These are phyloP conservation scores for Nannizziopsis arthrosporioides DNA, from an alignment of 2,329 filamentous ascomycete genomes.

Conservation along the genomic window DNA sequence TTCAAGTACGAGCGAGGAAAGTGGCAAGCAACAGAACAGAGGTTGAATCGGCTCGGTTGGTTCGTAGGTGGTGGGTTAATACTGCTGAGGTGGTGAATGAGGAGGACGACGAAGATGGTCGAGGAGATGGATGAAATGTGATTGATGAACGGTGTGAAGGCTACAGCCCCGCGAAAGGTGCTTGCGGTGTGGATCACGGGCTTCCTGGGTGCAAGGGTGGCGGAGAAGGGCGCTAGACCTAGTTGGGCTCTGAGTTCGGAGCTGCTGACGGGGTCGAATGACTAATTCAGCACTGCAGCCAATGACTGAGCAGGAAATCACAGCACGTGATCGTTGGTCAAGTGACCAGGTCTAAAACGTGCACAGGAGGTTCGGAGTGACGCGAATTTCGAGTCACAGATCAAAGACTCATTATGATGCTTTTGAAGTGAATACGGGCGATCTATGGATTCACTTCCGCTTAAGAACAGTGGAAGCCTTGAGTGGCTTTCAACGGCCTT, in stretches of 20 bases:
- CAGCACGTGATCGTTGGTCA: slow-evolving; percentile 2
- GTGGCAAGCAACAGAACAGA: background rate
- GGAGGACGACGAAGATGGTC: background rate
- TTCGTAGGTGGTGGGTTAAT: background rate
- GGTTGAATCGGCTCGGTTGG: background rate
- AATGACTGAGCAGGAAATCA: background rate
- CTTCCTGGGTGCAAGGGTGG: slow-evolving; percentile 12
- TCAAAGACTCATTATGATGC: background rate
- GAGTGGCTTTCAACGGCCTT: too few relatives aligned
- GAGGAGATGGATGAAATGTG: background rate
- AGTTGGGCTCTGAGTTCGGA: background rate
- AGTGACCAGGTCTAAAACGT: slow-evolving; percentile 1
- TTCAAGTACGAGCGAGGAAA: background rate
- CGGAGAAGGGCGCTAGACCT: slow-evolving; percentile 12
- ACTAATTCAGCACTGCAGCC: slow-evolving; percentile 13
- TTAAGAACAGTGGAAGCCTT: too few relatives aligned
- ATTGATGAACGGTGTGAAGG: slow-evolving; percentile 11
- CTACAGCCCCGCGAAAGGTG: slow-evolving; percentile 21
- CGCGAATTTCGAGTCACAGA: slow-evolving; percentile 26
- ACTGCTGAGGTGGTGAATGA: background rate
- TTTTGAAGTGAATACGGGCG: too few relatives aligned
- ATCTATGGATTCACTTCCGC: too few relatives aligned
- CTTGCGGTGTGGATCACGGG: too few relatives aligned
- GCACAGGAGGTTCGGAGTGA: slow-evolving; percentile 26
- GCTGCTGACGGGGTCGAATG: slow-evolving; percentile 13